Conservation (phyloP, 2,329 filamentous ascomycete species). For the Venturia oleaginea region DNA sequence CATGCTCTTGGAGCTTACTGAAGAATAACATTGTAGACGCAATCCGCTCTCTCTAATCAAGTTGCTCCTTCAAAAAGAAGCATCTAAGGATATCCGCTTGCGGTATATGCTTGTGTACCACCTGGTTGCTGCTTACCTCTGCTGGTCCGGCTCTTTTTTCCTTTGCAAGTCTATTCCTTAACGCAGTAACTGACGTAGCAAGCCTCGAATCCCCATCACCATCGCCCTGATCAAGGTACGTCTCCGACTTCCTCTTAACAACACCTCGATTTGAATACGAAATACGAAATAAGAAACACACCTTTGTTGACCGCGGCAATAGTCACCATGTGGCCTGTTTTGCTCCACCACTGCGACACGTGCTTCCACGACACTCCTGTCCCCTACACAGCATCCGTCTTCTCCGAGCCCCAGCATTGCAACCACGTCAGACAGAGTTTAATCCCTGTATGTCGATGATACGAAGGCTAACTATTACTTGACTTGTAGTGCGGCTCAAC, state of each 20-base stretch:
- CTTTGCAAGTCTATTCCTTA: conserved; percentile 21
- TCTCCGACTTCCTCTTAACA: not conserved
- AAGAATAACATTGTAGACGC: not conserved
- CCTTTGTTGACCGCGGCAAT: not conserved
- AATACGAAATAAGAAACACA: too few relatives aligned
- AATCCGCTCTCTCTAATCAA: not conserved
- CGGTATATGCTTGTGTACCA: not conserved
- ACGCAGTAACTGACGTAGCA: conserved; percentile 28
- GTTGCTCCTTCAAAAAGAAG: not conserved
- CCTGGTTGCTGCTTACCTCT: not conserved
- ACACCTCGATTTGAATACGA: too few relatives aligned
- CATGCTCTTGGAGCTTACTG: not conserved
- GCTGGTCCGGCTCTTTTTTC: conserved; percentile 6
- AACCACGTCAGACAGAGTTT: conserved; percentile 33
- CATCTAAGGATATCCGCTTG: not conserved
- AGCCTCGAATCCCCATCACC: not conserved
- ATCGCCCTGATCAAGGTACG: not conserved
- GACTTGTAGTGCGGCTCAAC: conserved; percentile 33
- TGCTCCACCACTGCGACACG: conserved; percentile 29
- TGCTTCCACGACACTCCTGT: conserved; percentile 32
- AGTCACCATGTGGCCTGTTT: conserved; percentile 26
- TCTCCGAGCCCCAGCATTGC: conserved; percentile 36
- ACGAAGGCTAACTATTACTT: conserved; percentile 26
- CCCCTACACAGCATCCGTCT: conserved; percentile 33
- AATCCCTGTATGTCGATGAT: not conserved